phyloP scores from a whole-genome alignment of 148 eudicot species.

The Spergularia marina region DNA sequence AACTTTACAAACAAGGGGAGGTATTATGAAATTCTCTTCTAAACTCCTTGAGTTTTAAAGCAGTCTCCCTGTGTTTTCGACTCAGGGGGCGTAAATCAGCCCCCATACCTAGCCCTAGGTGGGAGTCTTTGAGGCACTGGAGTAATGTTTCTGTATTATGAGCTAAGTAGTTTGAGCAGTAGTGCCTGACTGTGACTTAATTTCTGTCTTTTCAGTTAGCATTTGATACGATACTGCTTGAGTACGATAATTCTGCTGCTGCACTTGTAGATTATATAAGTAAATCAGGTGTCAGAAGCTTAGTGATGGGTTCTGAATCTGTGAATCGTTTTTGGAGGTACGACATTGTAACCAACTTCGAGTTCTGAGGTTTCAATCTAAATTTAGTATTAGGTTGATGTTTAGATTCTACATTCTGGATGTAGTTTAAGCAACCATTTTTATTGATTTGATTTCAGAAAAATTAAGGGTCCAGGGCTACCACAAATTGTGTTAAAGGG shows the following conservation, averaged over 20 bases:
- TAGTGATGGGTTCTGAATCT: conserved; percentile 72
- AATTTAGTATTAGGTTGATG: too few species aligned
- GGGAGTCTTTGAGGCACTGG: too few species aligned
- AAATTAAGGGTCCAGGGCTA: conserved; percentile 46
- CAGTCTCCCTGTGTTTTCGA: neutral
- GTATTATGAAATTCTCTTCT: conserved; percentile 13
- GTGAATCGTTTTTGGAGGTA: conserved; percentile 55
- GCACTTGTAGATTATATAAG: conserved; percentile 48
- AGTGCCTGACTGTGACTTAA: neutral
- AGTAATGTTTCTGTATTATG: too few species aligned
- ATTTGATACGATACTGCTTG: conserved; percentile 66
- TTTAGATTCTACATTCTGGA: neutral
- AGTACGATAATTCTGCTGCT: conserved; percentile 56
- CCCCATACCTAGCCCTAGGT: too few species aligned
- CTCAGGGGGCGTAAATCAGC: too few species aligned
- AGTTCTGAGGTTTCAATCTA: too few species aligned
- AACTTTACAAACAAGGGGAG: conserved; percentile 41
- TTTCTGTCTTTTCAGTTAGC: conserved; percentile 20
- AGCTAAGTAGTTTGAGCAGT: too few species aligned
- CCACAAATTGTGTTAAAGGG: conserved; percentile 56
- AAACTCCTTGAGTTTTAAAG: too few species aligned
- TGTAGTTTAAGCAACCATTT: neutral
- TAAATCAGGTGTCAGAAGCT: conserved; percentile 43
- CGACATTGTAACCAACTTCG: neutral
- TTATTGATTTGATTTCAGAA: conserved; percentile 33